A percentile compares a stretch with the other conserved stretches of the same genome.
Conservation (phyloP, 208 protist species). For the Entamoeba moshkovskii region DNA sequence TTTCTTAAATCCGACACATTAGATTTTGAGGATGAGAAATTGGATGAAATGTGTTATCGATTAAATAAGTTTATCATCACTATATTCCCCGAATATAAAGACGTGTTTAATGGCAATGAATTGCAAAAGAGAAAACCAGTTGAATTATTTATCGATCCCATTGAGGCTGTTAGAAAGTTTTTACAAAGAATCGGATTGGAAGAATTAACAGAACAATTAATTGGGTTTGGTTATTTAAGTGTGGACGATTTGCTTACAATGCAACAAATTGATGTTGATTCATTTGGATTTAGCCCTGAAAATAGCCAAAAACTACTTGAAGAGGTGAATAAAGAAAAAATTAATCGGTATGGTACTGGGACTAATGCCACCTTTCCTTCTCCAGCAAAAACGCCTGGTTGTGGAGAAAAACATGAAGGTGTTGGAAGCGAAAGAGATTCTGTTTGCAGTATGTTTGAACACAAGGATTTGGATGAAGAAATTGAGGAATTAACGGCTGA, state of each 20-base stretch:
- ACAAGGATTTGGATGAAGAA: too few relatives aligned
- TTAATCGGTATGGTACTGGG: too few relatives aligned
- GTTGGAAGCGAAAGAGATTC: too few relatives aligned
- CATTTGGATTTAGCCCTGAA: neutral
- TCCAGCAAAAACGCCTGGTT: too few relatives aligned
- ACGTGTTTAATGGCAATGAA: neutral
- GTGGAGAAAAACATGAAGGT: too few relatives aligned
- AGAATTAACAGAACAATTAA: neutral
- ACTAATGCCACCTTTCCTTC: too few relatives aligned
- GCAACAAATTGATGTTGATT: neutral
- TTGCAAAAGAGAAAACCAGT: neutral
- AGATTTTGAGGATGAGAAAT: neutral
- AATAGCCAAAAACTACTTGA: neutral
- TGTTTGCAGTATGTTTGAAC: too few relatives aligned
- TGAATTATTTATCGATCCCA: neutral
- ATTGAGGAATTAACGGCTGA: too few relatives aligned
- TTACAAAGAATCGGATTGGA: neutral
- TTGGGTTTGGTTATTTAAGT: neutral
- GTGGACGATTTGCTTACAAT: neutral
- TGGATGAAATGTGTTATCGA: neutral
- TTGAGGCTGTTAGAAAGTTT: neutral
- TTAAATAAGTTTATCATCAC: neutral
- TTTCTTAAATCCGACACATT: neutral
- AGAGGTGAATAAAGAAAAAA: neutral
- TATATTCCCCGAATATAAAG: neutral